Evolutionary conservation across 331 rosid genomes (phyloP).

Genomic region (Rhamnella rubrinervis): DNA sequence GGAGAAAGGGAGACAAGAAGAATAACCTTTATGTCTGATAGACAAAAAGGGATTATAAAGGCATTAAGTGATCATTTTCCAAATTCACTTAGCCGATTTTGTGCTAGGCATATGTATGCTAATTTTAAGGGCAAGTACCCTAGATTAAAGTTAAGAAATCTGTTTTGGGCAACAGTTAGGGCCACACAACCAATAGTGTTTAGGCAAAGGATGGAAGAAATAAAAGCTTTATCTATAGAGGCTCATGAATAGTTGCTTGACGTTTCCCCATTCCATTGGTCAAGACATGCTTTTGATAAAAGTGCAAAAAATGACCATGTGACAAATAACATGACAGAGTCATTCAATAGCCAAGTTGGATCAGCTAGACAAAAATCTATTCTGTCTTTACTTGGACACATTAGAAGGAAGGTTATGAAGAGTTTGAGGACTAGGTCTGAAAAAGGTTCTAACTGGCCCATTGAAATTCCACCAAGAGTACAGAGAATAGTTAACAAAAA

Average conservation of each 20-base stretch:
- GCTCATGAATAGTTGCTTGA: not conserved
- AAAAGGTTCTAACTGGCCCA: not conserved
- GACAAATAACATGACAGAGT: not conserved
- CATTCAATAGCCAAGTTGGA: not conserved
- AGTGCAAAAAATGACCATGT: not conserved
- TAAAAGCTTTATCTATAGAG: not conserved
- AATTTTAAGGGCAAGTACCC: not conserved
- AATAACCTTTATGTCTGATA: not conserved
- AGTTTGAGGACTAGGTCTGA: not conserved
- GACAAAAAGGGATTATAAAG: not conserved
- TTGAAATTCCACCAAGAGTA: not conserved
- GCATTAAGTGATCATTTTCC: not conserved
- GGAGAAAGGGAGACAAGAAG: not conserved
- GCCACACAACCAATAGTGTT: not conserved
- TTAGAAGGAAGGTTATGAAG: not conserved
- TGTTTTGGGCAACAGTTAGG: not conserved
- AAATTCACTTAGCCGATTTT: not conserved
- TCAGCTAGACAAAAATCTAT: not conserved
- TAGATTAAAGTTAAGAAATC: not conserved
- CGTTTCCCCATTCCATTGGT: not conserved
- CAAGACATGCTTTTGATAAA: not conserved
- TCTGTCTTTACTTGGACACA: not conserved
- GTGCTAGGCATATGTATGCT: not conserved
- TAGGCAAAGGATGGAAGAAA: not conserved
- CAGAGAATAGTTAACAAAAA: not conserved